Evolutionary conservation across 2,329 filamentous ascomycete species (phyloP), one percentile per base, ranked within the genome.

Genomic region (Ceratocystis variospora): DNA sequence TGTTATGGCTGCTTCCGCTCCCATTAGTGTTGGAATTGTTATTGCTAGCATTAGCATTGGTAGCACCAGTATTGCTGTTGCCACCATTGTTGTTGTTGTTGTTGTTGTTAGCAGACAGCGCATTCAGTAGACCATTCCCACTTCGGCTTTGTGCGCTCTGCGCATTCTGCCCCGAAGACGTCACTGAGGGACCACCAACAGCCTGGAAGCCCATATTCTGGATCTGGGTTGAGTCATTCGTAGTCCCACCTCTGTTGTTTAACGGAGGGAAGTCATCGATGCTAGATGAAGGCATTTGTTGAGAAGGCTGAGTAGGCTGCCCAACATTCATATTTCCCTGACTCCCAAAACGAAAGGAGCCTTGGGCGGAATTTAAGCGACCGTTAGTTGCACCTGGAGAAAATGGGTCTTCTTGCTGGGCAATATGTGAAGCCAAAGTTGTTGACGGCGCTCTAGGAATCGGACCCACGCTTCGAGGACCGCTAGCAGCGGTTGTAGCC

Each of bases 211-310:
- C 25, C 17, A 61, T 25, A 28, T 62, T 67, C 48, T 59, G 57
- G 19, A 59, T 33, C 57, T 67, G 66, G 45, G 62, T 10, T 1
- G 50, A 41, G 17, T 64, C 62, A 64, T 85, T 80, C 37, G 86
- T 83, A 25, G 82, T 81, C 69, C 81, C 83, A 44, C 76, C 77
- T 55, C 80, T 80, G 68, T 82, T 77, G 70, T 81, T 85, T 66
- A 87, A 73, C 19, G 84, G 84, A 5, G 84, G 84, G 66, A 87
- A 87, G 19, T 86, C 84, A 62, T 87, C 84, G 55, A 79, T 78
- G 65, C 76, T 79, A 64, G 73, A 79, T 2, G 78, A 73, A 64
- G 79, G 81, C 61, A 75, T 73, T 70, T 83, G 81, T 5, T 79
- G 73, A 62, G 80, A 72, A 63, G 67, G 50, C 53, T 55, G 65